Evolutionary conservation across 129 eudicot genomes (phyloP), one percentile per base, ranked within the genome.

Genomic region (carrot (Daucus carota)): DNA sequence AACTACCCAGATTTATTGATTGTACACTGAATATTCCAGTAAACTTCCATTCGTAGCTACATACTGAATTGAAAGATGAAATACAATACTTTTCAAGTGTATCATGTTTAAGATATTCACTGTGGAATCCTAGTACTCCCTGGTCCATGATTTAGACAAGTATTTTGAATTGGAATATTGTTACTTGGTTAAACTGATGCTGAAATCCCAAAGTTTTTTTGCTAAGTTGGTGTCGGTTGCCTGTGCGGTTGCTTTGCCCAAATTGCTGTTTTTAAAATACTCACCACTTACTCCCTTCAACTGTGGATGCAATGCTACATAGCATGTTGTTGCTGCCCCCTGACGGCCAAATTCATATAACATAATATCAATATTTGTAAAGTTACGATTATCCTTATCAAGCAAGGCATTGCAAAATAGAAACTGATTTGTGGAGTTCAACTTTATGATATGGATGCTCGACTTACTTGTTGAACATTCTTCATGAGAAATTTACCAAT

Each of bases 241-340:
- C 31, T 74, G 54, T 46, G 63, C 46, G 6, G 75, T 79, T 28
- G 84, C 47, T 82, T 82, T 81, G 41, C 75, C 81, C 82, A 82
- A 77, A 78, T 85, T 79, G 28, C 84, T 85, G 69, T 70, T 85
- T 4, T 73, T 81, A 80, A 85, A 82, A 69, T 85, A 78, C 79
- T 93, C 84, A 76, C 98, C 46, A 52, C 83, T 83, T 14, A 83
- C 85, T 18, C 85, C 93, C 72, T 86, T 69, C 44, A 84, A 84
- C 74, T 86, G 84, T 42, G 90, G 89, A 59, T 89, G 81, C 84
- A 89, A 70, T 24, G 94, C 94, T 43, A 86, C 86, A 48, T 89
- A 89, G 75, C 94, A 86, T 14, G 87, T 82, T 4, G 94, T 86
- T 47, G 94, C 90, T 13, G 94, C 94, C 41, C 88, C 88, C 86